phyloP scores from a whole-genome alignment of 2,329 filamentous ascomycete species.

The Aspergillus carbonarius region DNA sequence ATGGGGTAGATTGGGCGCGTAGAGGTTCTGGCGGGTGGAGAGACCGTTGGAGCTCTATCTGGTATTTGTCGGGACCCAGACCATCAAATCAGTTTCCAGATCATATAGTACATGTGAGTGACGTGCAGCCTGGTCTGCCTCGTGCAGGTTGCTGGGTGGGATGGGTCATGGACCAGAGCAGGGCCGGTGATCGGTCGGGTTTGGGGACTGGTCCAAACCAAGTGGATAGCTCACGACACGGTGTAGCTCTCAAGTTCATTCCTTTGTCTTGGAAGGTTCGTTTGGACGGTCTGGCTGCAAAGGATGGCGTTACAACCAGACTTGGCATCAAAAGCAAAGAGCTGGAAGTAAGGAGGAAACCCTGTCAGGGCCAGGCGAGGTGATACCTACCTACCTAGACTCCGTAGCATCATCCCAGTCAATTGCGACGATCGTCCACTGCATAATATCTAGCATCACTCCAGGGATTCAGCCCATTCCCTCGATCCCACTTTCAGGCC shows the following conservation, averaged over 20 bases:
- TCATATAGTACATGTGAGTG: slow-evolving; percentile 1
- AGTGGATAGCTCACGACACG: neutral
- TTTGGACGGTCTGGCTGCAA: neutral
- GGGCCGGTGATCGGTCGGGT: neutral
- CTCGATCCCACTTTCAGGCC: neutral
- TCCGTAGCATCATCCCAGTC: neutral
- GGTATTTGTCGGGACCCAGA: neutral
- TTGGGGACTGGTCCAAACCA: neutral
- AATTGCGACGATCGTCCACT: neutral
- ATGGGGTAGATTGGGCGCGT: neutral
- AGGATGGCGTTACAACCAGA: neutral
- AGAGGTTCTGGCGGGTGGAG: neutral
- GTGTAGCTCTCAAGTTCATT: neutral
- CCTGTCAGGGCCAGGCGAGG: neutral
- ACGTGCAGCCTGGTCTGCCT: slow-evolving; percentile 2
- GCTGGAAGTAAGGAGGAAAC: neutral
- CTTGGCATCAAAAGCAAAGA: neutral
- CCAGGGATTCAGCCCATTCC: neutral
- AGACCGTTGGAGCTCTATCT: slow-evolving; percentile 1
- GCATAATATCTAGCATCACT: neutral
- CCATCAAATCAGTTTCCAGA: neutral
- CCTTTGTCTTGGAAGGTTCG: neutral
- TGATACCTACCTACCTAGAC: no score
- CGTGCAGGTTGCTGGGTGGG: neutral
- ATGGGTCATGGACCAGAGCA: no score